These are phyloP conservation scores for Penicillium griseofulvum DNA, from an alignment of 2,329 filamentous ascomycete species.

Conservation along the genomic window DNA sequence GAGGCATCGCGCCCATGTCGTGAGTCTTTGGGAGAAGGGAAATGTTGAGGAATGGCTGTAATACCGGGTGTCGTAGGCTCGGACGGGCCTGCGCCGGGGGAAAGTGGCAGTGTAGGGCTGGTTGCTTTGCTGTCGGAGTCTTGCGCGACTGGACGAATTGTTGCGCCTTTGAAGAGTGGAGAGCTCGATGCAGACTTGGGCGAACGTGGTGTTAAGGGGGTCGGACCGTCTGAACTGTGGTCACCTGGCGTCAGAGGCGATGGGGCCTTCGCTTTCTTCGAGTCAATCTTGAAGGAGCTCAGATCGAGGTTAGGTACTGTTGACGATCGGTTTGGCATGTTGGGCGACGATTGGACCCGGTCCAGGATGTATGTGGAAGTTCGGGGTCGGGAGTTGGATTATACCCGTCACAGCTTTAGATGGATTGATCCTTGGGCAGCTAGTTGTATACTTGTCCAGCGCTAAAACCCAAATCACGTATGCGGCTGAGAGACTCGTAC, in stretches of 20 bases:
- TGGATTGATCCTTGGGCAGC: background rate
- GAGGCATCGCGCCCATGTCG: slow-evolving; percentile 47
- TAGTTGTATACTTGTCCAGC: background rate
- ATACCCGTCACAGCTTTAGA: background rate
- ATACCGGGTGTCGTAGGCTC: slow-evolving; percentile 42
- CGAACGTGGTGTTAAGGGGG: slow-evolving; percentile 39
- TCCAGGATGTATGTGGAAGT: background rate
- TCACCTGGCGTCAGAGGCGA: slow-evolving; percentile 36
- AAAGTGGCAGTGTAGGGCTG: slow-evolving; percentile 29
- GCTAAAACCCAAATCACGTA: background rate
- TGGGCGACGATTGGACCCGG: slow-evolving; percentile 13
- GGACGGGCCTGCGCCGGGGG: slow-evolving; percentile 23
- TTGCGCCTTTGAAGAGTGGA: slow-evolving; percentile 38
- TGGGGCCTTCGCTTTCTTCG: slow-evolving; percentile 28
- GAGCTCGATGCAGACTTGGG: slow-evolving; percentile 40
- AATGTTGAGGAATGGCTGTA: slow-evolving; percentile 47
- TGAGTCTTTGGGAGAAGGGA: slow-evolving; percentile 43
- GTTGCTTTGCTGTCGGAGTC: slow-evolving; percentile 32
- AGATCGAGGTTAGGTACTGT: slow-evolving; percentile 40
- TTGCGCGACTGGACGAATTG: slow-evolving; percentile 43
- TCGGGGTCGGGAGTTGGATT: background rate
- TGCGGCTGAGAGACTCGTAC: slow-evolving; percentile 5
- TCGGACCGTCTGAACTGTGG: slow-evolving; percentile 36
- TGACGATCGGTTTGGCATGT: slow-evolving; percentile 39
- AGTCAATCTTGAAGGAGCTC: slow-evolving; percentile 32